A percentile compares a stretch with the other conserved stretches of the same genome.
Evolutionary conservation across 148 eudicot genomes (phyloP).

Genomic region (Simmondsia chinensis): DNA sequence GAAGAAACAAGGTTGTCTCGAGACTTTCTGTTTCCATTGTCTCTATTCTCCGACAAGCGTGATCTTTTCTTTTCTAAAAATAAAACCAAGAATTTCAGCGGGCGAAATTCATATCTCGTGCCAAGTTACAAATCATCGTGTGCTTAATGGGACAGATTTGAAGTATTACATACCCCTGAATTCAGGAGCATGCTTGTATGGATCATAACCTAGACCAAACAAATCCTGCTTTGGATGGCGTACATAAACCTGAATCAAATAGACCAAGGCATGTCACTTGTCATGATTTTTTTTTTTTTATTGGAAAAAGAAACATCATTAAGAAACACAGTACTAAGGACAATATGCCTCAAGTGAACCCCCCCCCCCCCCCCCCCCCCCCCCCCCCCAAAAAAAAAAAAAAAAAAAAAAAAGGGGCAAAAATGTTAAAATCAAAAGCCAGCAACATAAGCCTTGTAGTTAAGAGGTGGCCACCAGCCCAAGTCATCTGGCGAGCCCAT

Average conservation of each 20-base stretch:
- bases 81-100: slow-evolving; percentile 4
- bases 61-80: slow-evolving; percentile 65
- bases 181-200: slow-evolving; percentile 86
- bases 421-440: too few relatives aligned
- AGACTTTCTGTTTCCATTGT: slow-evolving; percentile 29
- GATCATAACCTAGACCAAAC: slow-evolving; percentile 95
- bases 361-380: too few relatives aligned
- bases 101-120: slow-evolving; percentile 2
- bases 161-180: slow-evolving; percentile 59
- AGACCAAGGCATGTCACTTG: too few relatives aligned
- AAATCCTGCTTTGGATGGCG: slow-evolving; percentile 80
- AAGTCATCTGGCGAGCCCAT: too few relatives aligned
- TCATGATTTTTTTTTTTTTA: too few relatives aligned
- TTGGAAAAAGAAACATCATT: too few relatives aligned
- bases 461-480: too few relatives aligned
- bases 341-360: too few relatives aligned
- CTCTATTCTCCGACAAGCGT: slow-evolving; percentile 32
- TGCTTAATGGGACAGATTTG: not conserved
- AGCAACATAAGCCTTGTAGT: too few relatives aligned
- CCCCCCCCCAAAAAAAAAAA: too few relatives aligned
- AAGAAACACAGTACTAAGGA: too few relatives aligned
- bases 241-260: slow-evolving; percentile 49
- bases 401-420: too few relatives aligned
- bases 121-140: not conserved
- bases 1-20: slow-evolving; percentile 41